phyloP scores from a whole-genome alignment of 768 basidiomycete species.

The Rhodosporidiobolus sp. region DNA sequence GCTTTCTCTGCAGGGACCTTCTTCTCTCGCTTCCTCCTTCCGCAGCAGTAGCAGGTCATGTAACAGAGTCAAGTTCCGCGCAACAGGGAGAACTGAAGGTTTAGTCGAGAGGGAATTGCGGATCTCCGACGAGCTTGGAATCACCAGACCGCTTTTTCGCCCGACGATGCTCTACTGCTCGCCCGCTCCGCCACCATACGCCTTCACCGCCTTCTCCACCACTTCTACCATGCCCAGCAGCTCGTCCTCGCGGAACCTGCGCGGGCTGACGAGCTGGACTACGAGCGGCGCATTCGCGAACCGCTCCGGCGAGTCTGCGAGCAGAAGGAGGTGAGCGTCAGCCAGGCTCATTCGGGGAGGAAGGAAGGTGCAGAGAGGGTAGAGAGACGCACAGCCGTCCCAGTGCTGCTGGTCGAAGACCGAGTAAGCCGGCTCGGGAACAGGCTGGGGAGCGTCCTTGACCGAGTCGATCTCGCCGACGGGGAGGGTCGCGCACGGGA shows the following conservation, averaged over 20 bases:
- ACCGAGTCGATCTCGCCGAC: conserved; percentile 4
- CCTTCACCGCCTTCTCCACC: not conserved
- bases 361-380: conserved; percentile 8
- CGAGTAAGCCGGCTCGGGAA: not conserved
- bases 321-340: too few species aligned
- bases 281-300: conserved; percentile 8
- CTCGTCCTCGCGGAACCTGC: conserved; percentile 9
- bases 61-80: too few species aligned
- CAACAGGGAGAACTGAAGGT: too few species aligned
- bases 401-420: not conserved
- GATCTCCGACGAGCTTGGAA: too few species aligned
- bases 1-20: too few species aligned
- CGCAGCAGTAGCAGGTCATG: too few species aligned
- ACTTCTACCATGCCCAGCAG: not conserved
- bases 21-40: too few species aligned
- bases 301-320: conserved; percentile 2
- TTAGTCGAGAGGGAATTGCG: too few species aligned
- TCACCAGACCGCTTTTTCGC: too few species aligned
- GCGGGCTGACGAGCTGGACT: conserved; percentile 10
- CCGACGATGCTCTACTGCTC: too few species aligned
- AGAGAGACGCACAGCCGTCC: conserved; percentile 60
- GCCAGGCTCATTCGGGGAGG: not conserved
- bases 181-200: too few species aligned
- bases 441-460: not conserved
- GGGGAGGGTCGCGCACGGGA: conserved; percentile 11